These are phyloP conservation scores for Mrakia blollopis DNA, from an alignment of 768 basidiomycete genomes.

Conservation along the genomic window DNA sequence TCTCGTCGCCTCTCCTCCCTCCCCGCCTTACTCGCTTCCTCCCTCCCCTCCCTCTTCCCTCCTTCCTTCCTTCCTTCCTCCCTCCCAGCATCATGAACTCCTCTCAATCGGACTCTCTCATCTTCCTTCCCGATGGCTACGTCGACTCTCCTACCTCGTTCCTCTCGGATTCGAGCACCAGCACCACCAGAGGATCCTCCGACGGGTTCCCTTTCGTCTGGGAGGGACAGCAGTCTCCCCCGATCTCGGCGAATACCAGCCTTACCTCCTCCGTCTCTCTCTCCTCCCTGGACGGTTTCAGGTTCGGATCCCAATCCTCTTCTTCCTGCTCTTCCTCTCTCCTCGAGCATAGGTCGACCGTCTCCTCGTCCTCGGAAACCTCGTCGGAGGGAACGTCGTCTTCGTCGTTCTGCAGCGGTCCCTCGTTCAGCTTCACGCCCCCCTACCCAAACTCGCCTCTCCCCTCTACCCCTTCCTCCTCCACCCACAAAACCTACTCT, in stretches of 20 bases:
- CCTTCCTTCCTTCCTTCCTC: neutral
- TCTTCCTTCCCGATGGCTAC: slow-evolving; percentile 10
- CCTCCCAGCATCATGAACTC: neutral
- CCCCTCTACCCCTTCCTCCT: neutral
- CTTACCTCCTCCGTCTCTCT: neutral
- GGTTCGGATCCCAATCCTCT: slow-evolving; percentile 4
- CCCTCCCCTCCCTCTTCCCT: neutral
- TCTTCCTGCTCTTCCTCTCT: neutral
- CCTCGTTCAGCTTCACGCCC: neutral
- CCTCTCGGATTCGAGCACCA: neutral
- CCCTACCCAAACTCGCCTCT: neutral
- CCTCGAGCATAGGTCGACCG: slow-evolving; percentile 1
- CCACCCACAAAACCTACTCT: neutral
- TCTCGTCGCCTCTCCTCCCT: too few relatives aligned
- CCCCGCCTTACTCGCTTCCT: neutral
- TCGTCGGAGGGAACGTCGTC: slow-evolving; percentile 1
- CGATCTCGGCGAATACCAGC: neutral
- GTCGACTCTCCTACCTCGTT: neutral
- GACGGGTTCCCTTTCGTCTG: neutral
- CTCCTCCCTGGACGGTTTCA: slow-evolving; percentile 7
- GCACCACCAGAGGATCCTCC: neutral
- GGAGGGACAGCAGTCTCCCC: neutral
- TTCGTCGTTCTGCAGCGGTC: slow-evolving; percentile 8
- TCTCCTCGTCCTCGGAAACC: neutral
- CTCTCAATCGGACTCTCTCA: slow-evolving; percentile 1